Base-by-base conservation (phyloP, 2,329 filamentous ascomycete species). In the Tolypocladium capitatum region DNA sequence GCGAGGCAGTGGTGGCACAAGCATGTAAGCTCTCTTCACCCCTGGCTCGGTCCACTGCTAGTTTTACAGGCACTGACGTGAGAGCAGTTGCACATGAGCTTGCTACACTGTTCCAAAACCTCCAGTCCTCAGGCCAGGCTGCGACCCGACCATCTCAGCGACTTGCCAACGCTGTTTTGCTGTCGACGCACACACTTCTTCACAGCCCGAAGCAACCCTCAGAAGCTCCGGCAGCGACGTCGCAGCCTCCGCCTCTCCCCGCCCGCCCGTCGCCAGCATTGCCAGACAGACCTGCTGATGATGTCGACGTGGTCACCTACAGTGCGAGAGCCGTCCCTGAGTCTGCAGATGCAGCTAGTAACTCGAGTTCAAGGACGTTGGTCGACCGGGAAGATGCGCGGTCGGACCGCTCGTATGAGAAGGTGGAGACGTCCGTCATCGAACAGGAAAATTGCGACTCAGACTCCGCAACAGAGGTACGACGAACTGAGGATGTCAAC, bases 151-250 rank as follows among this genome's bases (percentile, higher is more conserved):
- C 89, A 2, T 81, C 82, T 4, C 82, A 84, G 55, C 80, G 87
- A 53, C 74, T 96, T 32, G 89, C 89, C 27, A 83, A 88, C 45
- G 76, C 90, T 35, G 89, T 89, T 1, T 71, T 95, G 21, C 78
- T 86, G 2, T 71, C 71, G 3, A 73, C 69, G 0, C 63, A 65
- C 38, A 64, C 64, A 2, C 56, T 68, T 5, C 57, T 68, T 5
- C 61, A 61, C 24, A 59, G 60, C 27, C 48, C 58, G 1, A 65
- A 64, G 47, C 54, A 57, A 46, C 42, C 56, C 11, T 44, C 53
- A 4, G 61, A 64, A 43, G 33, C 55, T 7, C 46, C 55, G 13
- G 42, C 49, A 6, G 52, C 54, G 5, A 32, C 56, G n/a, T n/a
- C n/a, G 4, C 54, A 60, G 14, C 70, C 72, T 2, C 75, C 75